Conservation (phyloP, 1,284 basidiomycete species). For the Fomitopsis schrenkii region DNA sequence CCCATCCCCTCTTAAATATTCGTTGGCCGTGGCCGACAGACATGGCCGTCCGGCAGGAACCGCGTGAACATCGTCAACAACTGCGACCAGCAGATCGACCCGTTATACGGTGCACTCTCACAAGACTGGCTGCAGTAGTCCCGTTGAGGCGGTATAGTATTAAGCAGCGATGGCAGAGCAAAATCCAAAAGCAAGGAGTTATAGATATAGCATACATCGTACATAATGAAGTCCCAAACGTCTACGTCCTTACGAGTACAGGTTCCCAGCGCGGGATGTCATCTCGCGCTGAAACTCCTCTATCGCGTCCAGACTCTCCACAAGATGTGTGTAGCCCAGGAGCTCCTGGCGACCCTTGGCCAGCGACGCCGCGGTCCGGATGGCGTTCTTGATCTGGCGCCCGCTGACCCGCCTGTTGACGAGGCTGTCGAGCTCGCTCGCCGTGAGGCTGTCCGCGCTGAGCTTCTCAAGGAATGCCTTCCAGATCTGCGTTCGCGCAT, state of each 20-base stretch:
- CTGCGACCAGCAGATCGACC: too few species aligned
- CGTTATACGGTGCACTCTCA: too few species aligned
- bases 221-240: neutral
- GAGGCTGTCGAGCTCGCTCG: slow-evolving; percentile 36
- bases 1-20: too few species aligned
- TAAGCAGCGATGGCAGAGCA: too few species aligned
- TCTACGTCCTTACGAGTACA: neutral
- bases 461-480: slow-evolving; percentile 46
- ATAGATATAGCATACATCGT: too few species aligned
- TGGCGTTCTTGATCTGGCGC: slow-evolving; percentile 62
- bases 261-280: neutral
- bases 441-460: slow-evolving; percentile 21
- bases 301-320: slow-evolving; percentile 55
- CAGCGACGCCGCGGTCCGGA: slow-evolving; percentile 54
- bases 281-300: slow-evolving; percentile 39
- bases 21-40: too few species aligned
- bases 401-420: slow-evolving; percentile 51
- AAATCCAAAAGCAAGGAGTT: too few species aligned
- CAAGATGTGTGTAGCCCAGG: slow-evolving; percentile 43
- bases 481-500: slow-evolving; percentile 52
- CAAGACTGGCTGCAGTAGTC: too few species aligned
- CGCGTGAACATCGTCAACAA: too few species aligned
- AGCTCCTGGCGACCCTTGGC: slow-evolving; percentile 43
- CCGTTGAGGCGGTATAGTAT: too few species aligned
- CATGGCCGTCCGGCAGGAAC: too few species aligned